Evolutionary conservation across 768 basidiomycete species (phyloP), one percentile per base, ranked within the genome.

Genomic region (Suillus luteus): DNA sequence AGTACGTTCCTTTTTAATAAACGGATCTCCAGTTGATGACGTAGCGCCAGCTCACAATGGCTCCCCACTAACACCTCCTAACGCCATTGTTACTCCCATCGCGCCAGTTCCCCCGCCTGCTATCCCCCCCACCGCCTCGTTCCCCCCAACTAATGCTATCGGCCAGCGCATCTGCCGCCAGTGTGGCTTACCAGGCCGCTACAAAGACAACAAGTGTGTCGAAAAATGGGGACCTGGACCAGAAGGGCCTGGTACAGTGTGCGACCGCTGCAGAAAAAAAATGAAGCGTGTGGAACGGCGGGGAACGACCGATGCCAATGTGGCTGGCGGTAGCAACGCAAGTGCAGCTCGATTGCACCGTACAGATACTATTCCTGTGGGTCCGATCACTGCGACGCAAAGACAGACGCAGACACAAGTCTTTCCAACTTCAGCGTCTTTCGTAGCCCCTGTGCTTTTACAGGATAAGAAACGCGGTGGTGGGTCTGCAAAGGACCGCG

Each of bases 151-250:
- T 0, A 90, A 90, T 69, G 78, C 81, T 1, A 79, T 82, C 59
- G 91, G 91, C 0, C 91, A 92, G 70, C 79, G 91, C 27, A 91
- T 90, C 55, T 92, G 91, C 72, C 79, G 90, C 7, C 89, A 90
- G 69, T 93, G 91, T 68, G 89, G 89, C 0, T 76, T 87, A 49
- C 79, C 85, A 0, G 91, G 91, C 0, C 79, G 91, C 1, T 93
- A 92, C 77, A 92, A 92, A 77, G 91, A 93, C 24, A 89, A 88
- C 10, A 91, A 91, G 68, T 93, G 91, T 71, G 91, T 93, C 59
- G 91, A 93, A 70, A 93, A 93, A 74, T 93, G 91, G 91, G 91
- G 91, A 1, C 91, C 91, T 27, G 91, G 91, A 5, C 91, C 91
- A 55, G 84, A 88, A 75, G 91, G 91, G 0, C 91, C 91, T 59